Percentiles rank a stretch among this genome's conserved stretches.
Conservation (phyloP, 176 grass and related monocot species). For the Musa troglodytarum region DNA sequence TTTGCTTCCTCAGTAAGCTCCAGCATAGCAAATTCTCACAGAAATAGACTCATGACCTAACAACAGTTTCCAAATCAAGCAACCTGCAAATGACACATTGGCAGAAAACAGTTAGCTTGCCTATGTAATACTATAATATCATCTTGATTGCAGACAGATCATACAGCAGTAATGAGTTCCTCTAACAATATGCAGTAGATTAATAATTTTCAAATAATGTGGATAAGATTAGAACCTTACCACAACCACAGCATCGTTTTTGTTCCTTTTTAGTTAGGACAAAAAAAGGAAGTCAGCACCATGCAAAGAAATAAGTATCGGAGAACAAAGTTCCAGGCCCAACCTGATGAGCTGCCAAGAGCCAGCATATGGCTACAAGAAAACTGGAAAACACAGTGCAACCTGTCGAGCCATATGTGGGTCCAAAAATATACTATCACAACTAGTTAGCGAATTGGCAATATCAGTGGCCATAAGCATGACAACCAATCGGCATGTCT, state of each 20-base stretch:
- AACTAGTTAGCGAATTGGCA: neutral
- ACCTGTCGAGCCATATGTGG: neutral
- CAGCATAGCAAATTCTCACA: too few species aligned
- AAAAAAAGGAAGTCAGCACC: neutral
- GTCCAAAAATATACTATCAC: neutral
- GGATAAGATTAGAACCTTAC: neutral
- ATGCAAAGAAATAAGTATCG: neutral
- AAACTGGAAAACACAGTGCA: neutral
- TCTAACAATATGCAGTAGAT: neutral
- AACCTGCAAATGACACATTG: too few species aligned
- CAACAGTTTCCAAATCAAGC: too few species aligned
- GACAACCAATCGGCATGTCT: too few species aligned
- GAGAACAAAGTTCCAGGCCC: neutral
- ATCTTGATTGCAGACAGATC: neutral
- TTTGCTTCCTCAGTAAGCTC: too few species aligned
- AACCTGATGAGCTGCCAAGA: neutral
- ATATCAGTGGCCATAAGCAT: neutral
- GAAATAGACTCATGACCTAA: too few species aligned
- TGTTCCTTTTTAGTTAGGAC: neutral
- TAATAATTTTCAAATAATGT: neutral
- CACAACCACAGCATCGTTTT: neutral
- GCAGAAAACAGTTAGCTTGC: too few species aligned
- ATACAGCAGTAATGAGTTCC: neutral
- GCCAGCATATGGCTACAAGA: neutral
- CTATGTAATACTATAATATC: too few species aligned